Evolutionary conservation across 352 stramenopile genomes (phyloP), one percentile per base, ranked within the genome.

Genomic region (Lagenidium giganteum): DNA sequence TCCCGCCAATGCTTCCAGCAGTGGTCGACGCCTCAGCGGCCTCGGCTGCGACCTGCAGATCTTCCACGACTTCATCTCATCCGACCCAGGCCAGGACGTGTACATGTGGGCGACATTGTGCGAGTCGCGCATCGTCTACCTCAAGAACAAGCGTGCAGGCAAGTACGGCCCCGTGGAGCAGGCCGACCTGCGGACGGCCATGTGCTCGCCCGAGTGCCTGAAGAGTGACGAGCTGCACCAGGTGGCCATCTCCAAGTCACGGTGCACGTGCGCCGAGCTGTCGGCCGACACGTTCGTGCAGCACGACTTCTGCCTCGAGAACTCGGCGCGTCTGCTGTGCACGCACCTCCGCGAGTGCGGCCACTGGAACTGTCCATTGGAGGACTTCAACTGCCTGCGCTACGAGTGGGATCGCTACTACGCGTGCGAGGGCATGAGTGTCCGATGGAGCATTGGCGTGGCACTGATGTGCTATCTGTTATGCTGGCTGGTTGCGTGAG

Each of bases 321-420:
- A 71, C 63, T 93, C 78, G 22, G 78, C 73, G 25, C 64, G 83
- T 28, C 49, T 95, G 38, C 45, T 96, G 37, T 96, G 87, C 61
- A 85, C 68, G 9, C 80, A 87, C 44, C 46, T 96, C 25, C 70
- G 78, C 47, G 83, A 94, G 30, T 96, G 87, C 43, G 87, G 86
- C 14, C 74, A 83, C 49, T 96, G 87, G 87, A 58, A 64, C 42
- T 96, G 87, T 49, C 47, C 67, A 28, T 68, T 95, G 26, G 65
- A 92, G 41, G 87, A 96, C 48, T 96, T 96, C 45, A 94, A 90
- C 68, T 96, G 87, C 54, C 74, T 90, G 24, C 81, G 87, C 30
- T 89, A 92, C 61, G 83, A 96, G 51, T 96, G 81, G 81, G 78
- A 89, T 46, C 67, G 52, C 24, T 39, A 75, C 33, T 83, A 93